Percentiles rank a stretch among this genome's conserved stretches.
These are phyloP conservation scores for Suhomyces kilbournensis DNA, from an alignment of 805 yeast species.

Conservation along the genomic window DNA sequence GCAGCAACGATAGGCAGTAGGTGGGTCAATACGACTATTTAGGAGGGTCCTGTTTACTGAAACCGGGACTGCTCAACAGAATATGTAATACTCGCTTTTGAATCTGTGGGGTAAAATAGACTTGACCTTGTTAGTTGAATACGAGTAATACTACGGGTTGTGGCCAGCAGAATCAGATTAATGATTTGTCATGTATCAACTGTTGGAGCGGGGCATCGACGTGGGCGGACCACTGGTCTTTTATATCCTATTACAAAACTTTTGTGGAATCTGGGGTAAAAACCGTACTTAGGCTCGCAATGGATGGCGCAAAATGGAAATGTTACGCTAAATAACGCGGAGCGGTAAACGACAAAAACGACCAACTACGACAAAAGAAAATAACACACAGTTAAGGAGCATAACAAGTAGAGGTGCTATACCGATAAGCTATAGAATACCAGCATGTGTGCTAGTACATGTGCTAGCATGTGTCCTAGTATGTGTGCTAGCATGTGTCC, in stretches of 20 bases:
- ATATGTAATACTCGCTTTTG: not conserved
- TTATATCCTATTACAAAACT: not conserved
- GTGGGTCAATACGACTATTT: not conserved
- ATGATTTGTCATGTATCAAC: not conserved
- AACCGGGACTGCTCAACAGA: no score
- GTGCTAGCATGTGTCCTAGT: no score
- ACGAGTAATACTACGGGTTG: not conserved
- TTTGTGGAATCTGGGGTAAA: not conserved
- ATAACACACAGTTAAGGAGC: no score
- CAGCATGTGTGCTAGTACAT: no score
- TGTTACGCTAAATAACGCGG: not conserved
- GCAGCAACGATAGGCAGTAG: not conserved
- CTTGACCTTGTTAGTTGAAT: no score
- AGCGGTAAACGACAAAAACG: not conserved
- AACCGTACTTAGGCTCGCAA: not conserved
- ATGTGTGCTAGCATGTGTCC: no score
- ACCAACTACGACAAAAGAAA: no score
- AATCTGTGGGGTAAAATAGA: not conserved
- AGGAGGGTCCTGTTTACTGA: no score
- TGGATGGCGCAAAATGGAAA: not conserved
- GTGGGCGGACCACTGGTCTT: not conserved
- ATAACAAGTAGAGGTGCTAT: no score
- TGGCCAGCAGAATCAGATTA: not conserved
- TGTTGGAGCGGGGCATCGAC: not conserved
- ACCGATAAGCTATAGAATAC: no score